These are phyloP conservation scores for Flaveria brownii DNA, from an alignment of 129 eudicot genomes.

Conservation along the genomic window DNA sequence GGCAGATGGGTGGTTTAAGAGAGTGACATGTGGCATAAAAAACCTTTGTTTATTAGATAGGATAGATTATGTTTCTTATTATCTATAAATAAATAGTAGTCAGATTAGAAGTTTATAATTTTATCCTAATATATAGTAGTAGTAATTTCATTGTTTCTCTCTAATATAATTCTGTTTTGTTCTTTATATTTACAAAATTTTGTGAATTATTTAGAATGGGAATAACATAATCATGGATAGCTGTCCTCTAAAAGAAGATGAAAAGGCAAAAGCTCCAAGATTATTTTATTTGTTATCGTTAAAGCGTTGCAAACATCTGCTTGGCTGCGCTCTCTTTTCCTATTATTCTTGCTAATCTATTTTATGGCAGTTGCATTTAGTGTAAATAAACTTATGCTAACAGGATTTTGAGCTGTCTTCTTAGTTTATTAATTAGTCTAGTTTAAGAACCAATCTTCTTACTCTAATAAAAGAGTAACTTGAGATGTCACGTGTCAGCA, in stretches of 20 bases:
- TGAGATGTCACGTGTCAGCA: too few relatives aligned
- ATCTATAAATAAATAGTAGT: too few relatives aligned
- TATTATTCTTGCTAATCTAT: slow-evolving; percentile 30
- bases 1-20: too few relatives aligned
- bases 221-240: slow-evolving; percentile 28
- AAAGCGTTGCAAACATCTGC: slow-evolving; percentile 39
- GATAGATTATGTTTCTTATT: too few relatives aligned
- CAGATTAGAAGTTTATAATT: too few relatives aligned
- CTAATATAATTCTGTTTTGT: not conserved
- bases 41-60: too few relatives aligned
- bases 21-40: too few relatives aligned
- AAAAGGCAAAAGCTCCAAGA: slow-evolving; percentile 35
- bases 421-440: not conserved
- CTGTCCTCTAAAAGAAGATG: slow-evolving; percentile 35
- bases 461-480: too few relatives aligned
- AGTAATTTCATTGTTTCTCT: too few relatives aligned
- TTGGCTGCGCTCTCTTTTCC: slow-evolving; percentile 36
- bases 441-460: too few relatives aligned
- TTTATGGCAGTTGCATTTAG: slow-evolving; percentile 9
- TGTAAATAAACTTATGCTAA: slow-evolving; percentile 1
- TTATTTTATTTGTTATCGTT: slow-evolving; percentile 32
- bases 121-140: too few relatives aligned
- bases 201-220: not conserved
- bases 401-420: slow-evolving; percentile 9
- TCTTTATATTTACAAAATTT: too few relatives aligned